A percentile compares a stretch with the other conserved stretches of the same genome.
These are phyloP conservation scores for Funneliformis geosporum DNA, from an alignment of 192 early-diverging fungal species.

Conservation along the genomic window DNA sequence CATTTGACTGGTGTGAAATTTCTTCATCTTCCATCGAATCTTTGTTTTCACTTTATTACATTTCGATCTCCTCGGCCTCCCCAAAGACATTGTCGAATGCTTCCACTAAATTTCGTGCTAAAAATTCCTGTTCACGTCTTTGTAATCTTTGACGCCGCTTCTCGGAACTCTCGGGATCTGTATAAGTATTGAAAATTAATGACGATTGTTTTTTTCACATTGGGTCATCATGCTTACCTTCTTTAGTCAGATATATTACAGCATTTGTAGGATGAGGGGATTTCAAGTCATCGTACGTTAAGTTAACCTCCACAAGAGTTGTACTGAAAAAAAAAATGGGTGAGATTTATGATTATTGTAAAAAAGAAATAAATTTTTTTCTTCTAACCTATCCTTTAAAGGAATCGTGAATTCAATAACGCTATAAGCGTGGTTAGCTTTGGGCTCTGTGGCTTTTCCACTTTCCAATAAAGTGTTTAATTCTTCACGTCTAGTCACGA, in stretches of 20 bases:
- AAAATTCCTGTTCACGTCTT: not conserved
- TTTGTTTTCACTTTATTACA: too few species aligned
- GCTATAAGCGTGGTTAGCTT: not conserved
- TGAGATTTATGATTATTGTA: too few species aligned
- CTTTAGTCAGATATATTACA: not conserved
- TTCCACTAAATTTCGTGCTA: not conserved
- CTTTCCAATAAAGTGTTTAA: not conserved
- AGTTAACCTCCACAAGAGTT: not conserved
- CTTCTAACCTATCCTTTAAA: not conserved
- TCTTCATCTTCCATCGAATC: too few species aligned
- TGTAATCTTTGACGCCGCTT: not conserved
- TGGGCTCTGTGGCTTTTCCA: not conserved
- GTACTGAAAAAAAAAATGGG: not conserved
- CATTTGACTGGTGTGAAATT: too few species aligned
- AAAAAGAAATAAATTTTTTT: not conserved
- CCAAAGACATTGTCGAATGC: not conserved
- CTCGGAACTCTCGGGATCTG: not conserved
- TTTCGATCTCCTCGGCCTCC: too few species aligned
- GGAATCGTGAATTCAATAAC: not conserved
- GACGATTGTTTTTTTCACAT: not conserved
- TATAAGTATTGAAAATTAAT: not conserved
- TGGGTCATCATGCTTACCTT: not conserved
- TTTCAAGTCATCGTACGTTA: slow-evolving; percentile 1
- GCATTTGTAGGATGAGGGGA: not conserved
- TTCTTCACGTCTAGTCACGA: slow-evolving; percentile 22